Base-by-base conservation (phyloP, 169 alveolate genomes). In the Plasmodium sp. region DNA sequence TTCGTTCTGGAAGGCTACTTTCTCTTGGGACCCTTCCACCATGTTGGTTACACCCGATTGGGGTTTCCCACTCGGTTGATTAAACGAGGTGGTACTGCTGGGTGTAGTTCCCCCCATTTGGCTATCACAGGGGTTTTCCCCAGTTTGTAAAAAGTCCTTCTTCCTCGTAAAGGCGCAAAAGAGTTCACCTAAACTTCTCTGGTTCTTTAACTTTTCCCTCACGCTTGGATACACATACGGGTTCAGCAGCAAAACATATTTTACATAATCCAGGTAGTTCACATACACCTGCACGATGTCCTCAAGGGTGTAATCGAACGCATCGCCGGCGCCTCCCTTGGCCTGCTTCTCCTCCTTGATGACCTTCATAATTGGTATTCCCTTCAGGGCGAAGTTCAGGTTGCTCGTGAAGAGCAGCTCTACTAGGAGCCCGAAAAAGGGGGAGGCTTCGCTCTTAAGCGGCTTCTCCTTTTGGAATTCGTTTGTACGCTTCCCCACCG, bases 191-290 rank as follows among this genome's bases (percentile, higher is more conserved):
- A 90, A 14, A 3, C 18, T 39, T 45, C 34, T 90, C 36, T 62
- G 45, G 6, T 79, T 79, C 67, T 72, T 82, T 73, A 92, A 31
- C 58, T 51, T 81, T 31, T 81, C 34, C 34, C 75, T 67, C 9
- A 92, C 34, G 12, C 51, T 77, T 3, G 18, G n/a, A 73, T 92
- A 92, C 10, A 82, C 79, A 81, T 81, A 81, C 1, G 95, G 95
- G 75, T 92, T 92, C 56, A 43, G 34, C 41, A 92, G 33, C 36
- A 92, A 41, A 14, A 81, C 84, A 92, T 72, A 92, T 92, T 75
- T 92, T 22, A 92, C 48, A 58, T 43, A 92, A 82, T 82, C 62
- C 62, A 92, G 39, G 80, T 82, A 92, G 80, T 92, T 72, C 72
- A 31, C 7, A 33, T 92, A 92, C 75, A 83, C 62, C 43, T 71